Percentiles rank a stretch among this genome's conserved stretches.
phyloP scores from a whole-genome alignment of 2,329 filamentous ascomycete species.

The Bipolaris victoriae region DNA sequence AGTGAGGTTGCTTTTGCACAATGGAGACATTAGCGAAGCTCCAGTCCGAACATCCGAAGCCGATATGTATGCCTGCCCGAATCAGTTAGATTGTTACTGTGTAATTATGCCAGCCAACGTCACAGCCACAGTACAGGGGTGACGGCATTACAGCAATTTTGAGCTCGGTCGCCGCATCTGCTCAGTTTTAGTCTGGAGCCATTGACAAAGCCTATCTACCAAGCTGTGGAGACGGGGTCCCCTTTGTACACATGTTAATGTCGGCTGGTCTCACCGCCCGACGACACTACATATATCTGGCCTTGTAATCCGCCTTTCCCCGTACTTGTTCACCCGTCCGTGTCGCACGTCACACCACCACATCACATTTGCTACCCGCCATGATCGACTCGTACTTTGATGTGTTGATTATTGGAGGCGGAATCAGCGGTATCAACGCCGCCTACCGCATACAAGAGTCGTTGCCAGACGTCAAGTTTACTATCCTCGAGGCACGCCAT shows the following conservation, averaged over 20 bases:
- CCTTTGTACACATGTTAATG: background rate
- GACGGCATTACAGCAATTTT: background rate
- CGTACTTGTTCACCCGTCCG: background rate
- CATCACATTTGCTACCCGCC: background rate
- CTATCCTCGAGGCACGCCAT: conserved; percentile 71
- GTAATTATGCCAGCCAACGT: too few relatives aligned
- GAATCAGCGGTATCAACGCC: conserved; percentile 76
- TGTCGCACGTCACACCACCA: background rate
- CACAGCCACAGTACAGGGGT: too few relatives aligned
- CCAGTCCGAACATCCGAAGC: too few relatives aligned
- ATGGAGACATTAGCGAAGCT: too few relatives aligned
- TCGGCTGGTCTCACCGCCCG: background rate
- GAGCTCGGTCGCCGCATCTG: background rate
- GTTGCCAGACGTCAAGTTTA: conserved; percentile 64
- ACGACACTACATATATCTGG: background rate
- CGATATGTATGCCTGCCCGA: too few relatives aligned
- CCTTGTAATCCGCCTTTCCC: background rate
- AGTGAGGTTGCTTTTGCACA: too few relatives aligned
- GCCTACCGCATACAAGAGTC: conserved; percentile 71
- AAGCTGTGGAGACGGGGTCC: conserved; percentile 7
- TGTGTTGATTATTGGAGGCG: conserved; percentile 71
- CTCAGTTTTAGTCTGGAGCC: background rate
- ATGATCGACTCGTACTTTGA: conserved; percentile 45
- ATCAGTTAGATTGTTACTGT: too few relatives aligned
- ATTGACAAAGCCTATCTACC: conserved; percentile 2